These are phyloP conservation scores for Volvox carteri DNA, from an alignment of 163 green algal genomes.

Conservation along the genomic window DNA sequence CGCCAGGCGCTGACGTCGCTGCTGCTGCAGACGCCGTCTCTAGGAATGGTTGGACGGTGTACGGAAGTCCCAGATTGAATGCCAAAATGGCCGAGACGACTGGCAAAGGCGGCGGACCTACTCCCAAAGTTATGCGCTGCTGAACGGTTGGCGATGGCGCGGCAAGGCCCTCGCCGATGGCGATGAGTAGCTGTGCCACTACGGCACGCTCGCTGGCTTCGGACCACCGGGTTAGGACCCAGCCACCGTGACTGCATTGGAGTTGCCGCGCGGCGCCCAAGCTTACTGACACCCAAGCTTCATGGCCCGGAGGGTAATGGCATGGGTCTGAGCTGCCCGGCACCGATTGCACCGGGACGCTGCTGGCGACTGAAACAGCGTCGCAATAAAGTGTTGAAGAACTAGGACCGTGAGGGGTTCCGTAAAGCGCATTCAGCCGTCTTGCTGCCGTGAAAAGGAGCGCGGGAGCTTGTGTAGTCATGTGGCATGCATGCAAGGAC, in stretches of 20 bases:
- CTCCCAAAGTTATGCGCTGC: too few species aligned
- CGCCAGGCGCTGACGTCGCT: not conserved
- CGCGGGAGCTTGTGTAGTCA: not conserved
- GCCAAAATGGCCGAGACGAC: slow-evolving; percentile 26
- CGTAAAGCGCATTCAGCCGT: slow-evolving; percentile 33
- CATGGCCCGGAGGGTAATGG: not conserved
- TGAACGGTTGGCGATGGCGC: not conserved
- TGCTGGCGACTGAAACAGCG: not conserved
- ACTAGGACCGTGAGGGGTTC: not conserved
- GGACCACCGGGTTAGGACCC: not conserved
- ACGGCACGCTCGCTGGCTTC: slow-evolving; percentile 27
- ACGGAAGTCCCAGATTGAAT: slow-evolving; percentile 49
- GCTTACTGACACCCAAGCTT: slow-evolving; percentile 21
- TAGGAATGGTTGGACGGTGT: slow-evolving; percentile 37
- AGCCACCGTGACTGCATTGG: slow-evolving; percentile 18
- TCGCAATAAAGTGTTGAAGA: not conserved
- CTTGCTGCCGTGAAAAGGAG: slow-evolving; percentile 10
- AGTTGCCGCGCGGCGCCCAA: not conserved
- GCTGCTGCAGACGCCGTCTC: not conserved
- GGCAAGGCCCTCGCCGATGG: not conserved
- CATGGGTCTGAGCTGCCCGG: not conserved
- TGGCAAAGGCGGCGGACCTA: not conserved
- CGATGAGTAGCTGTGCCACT: slow-evolving; percentile 5
- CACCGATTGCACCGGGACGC: not conserved
- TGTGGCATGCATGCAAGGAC: not conserved